These are phyloP conservation scores for Talaromyces sp. DNA, from an alignment of 2,329 filamentous ascomycete species.

Conservation along the genomic window DNA sequence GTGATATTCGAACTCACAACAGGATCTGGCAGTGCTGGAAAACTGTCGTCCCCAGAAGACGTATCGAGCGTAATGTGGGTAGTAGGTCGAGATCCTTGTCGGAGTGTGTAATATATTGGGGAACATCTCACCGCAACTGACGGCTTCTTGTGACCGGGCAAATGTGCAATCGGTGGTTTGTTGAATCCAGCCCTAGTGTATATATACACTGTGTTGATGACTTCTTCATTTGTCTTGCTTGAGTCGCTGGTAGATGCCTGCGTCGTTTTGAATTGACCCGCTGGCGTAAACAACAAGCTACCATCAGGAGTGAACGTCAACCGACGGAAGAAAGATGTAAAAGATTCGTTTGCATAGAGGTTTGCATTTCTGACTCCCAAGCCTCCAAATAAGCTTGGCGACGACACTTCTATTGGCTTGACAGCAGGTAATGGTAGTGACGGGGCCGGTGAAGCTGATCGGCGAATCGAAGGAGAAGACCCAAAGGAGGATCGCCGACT, in stretches of 20 bases:
- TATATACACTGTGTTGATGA: conserved; percentile 97
- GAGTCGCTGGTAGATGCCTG: conserved; percentile 63
- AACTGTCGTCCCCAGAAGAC: conserved; percentile 77
- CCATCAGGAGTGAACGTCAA: conserved; percentile 94
- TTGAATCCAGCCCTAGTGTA: conserved; percentile 96
- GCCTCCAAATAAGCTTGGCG: conserved; percentile 62
- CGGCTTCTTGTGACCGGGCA: conserved; percentile 96
- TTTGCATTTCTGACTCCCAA: conserved; percentile 76
- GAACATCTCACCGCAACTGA: conserved; percentile 95
- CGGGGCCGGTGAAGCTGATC: conserved; percentile 88
- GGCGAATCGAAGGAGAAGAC: conserved; percentile 69
- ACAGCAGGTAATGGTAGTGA: conserved; percentile 92
- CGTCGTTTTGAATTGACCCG: conserved; percentile 87
- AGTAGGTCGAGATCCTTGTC: conserved; percentile 65
- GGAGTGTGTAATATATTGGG: conserved; percentile 78
- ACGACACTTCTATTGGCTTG: conserved; percentile 87
- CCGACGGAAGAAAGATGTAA: conserved; percentile 94
- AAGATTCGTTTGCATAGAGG: conserved; percentile 92
- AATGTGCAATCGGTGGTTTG: conserved; percentile 89
- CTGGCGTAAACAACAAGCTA: conserved; percentile 87
- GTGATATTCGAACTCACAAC: conserved; percentile 52
- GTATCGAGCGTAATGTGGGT: conserved; percentile 95
- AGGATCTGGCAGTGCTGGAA: conserved; percentile 79
- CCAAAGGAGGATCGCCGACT: conserved; percentile 92
- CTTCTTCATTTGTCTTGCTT: conserved; percentile 73